These are phyloP conservation scores for Rosa multiflora DNA, from an alignment of 306 rosid species.

Conservation along the genomic window DNA sequence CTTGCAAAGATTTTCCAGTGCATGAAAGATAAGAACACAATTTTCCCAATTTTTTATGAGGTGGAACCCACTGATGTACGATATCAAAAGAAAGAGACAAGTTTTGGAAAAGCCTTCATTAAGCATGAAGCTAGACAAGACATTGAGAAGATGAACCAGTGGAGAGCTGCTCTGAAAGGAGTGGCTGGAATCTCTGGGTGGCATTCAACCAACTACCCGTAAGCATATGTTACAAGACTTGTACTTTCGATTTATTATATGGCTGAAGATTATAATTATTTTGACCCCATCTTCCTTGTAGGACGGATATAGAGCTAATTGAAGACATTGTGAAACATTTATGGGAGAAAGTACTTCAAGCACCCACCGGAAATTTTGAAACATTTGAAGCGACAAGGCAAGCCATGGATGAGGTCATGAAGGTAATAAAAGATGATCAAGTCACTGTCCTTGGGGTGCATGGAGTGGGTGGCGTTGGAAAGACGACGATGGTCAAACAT, in stretches of 20 bases:
- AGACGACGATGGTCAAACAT: not conserved
- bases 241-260: not conserved
- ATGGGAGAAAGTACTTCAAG: not conserved
- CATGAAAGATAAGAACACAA: no score
- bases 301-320: not conserved
- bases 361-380: not conserved
- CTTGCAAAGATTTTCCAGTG: no score
- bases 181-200: no score
- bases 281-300: not conserved
- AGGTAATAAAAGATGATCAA: not conserved
- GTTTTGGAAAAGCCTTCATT: no score
- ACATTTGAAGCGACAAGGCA: not conserved
- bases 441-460: not conserved
- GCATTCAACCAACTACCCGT: not conserved
- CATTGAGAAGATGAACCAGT: no score
- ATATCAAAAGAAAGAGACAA: no score
- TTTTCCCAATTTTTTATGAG: no score
- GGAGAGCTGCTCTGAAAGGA: no score
- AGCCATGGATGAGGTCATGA: constrained; percentile 1
- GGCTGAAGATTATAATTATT: not conserved
- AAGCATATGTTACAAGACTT: not conserved
- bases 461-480: not conserved
- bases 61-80: no score
- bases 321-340: not conserved
- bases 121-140: no score